These are phyloP conservation scores for Aspergillus sclerotioniger DNA, from an alignment of 495 filamentous ascomycete species.

Conservation along the genomic window DNA sequence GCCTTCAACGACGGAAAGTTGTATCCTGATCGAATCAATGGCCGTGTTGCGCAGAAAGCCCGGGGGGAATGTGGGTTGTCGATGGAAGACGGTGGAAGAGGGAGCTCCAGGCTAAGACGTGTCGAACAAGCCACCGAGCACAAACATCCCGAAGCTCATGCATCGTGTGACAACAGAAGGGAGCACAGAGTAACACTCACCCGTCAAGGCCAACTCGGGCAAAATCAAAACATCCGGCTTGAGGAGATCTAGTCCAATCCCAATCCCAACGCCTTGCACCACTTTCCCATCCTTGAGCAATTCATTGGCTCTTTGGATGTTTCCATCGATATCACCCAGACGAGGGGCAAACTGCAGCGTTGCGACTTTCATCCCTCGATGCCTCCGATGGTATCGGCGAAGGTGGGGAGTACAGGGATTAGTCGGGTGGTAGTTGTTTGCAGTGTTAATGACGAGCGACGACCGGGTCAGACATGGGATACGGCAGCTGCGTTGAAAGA, in stretches of 20 bases:
- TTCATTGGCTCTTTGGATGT: conserved; percentile 70
- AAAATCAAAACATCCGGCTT: conserved; percentile 65
- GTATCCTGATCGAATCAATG: conserved; percentile 59
- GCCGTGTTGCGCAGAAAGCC: neutral
- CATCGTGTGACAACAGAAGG: conserved; percentile 5
- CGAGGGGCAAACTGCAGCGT: conserved; percentile 76
- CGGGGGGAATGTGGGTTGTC: neutral
- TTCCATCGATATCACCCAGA: conserved; percentile 73
- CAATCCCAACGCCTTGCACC: conserved; percentile 9
- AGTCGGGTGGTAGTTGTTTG: neutral
- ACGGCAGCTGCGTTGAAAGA: neutral
- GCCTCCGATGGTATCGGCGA: conserved; percentile 2
- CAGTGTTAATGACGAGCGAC: neutral
- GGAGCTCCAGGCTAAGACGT: neutral
- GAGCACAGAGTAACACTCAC: conserved; percentile 45
- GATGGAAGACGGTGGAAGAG: neutral
- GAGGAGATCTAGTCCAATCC: conserved; percentile 27
- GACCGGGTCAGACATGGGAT: neutral
- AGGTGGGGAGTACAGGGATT: neutral
- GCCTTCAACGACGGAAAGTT: conserved; percentile 79
- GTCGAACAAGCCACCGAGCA: neutral
- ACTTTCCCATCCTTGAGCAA: conserved; percentile 53
- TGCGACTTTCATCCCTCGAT: conserved; percentile 67
- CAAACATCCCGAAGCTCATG: conserved; percentile 9
- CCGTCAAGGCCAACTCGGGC: conserved; percentile 86